These are phyloP conservation scores for Pyropia yezoensis DNA, from an alignment of 23 red algal species.

Conservation along the genomic window DNA sequence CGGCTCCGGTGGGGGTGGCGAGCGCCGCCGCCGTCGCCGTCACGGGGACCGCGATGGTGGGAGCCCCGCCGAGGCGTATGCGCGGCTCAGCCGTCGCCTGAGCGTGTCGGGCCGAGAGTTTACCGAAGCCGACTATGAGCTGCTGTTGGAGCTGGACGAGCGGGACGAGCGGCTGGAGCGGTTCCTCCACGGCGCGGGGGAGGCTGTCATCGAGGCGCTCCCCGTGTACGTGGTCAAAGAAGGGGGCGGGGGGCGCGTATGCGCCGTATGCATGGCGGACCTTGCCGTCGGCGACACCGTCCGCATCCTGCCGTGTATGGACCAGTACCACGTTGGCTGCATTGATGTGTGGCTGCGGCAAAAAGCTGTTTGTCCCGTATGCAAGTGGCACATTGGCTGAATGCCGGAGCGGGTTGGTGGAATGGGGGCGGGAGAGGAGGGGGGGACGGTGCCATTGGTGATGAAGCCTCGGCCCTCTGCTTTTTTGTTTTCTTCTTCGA, in stretches of 20 bases:
- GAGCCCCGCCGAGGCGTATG: slow-evolving; percentile 25
- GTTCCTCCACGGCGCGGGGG: slow-evolving; percentile 79
- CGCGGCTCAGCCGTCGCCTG: slow-evolving; percentile 75
- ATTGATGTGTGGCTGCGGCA: slow-evolving; percentile 85
- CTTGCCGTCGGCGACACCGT: slow-evolving; percentile 73
- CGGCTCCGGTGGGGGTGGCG: too few relatives aligned
- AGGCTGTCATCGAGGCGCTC: slow-evolving; percentile 35
- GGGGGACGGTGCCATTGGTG: too few relatives aligned
- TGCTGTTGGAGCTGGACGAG: slow-evolving; percentile 87
- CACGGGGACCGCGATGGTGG: too few relatives aligned
- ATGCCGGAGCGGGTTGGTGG: too few relatives aligned
- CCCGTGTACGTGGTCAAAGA: slow-evolving; percentile 37
- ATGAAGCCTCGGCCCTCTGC: too few relatives aligned
- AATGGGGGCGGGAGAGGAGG: too few relatives aligned
- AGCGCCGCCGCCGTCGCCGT: too few relatives aligned
- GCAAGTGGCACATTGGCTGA: slow-evolving; percentile 36
- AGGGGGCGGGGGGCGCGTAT: slow-evolving; percentile 2
- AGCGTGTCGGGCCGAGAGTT: slow-evolving; percentile 92
- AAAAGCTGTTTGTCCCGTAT: slow-evolving; percentile 75
- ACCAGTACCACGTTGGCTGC: slow-evolving; percentile 85
- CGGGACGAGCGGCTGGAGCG: slow-evolving; percentile 49
- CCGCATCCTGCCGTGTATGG: slow-evolving; percentile 84
- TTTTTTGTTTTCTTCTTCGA: too few relatives aligned
- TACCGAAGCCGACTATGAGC: slow-evolving; percentile 84
- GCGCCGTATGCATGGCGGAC: slow-evolving; percentile 79